Evolutionary conservation across 2,329 filamentous ascomycete genomes (phyloP).

Genomic region (Beauveria rudraprayagi): DNA sequence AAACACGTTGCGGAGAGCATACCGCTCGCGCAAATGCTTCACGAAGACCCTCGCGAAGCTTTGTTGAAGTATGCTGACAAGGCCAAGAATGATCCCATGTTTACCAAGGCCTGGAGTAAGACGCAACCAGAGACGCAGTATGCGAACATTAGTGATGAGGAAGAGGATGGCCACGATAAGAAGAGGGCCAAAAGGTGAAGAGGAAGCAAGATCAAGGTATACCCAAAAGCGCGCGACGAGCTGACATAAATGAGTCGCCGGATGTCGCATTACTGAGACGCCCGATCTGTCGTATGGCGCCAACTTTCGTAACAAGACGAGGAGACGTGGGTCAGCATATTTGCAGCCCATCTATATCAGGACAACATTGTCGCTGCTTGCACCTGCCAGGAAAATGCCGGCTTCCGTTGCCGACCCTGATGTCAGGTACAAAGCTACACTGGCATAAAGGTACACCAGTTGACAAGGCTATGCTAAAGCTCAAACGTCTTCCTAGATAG

Average conservation of each 20-base stretch:
- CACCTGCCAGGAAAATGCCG: neutral
- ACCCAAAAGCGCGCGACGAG: neutral
- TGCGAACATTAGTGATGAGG: constrained; percentile 80
- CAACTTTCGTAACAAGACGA: neutral
- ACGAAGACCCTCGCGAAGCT: constrained; percentile 92
- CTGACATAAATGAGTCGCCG: neutral
- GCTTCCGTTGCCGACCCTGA: neutral
- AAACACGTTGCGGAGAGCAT: constrained; percentile 84
- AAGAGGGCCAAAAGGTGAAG: constrained; percentile 50
- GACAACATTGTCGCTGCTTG: neutral
- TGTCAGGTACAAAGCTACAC: neutral
- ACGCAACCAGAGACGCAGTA: constrained; percentile 92
- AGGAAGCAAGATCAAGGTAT: neutral
- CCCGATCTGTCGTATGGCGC: neutral
- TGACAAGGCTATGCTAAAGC: neutral
- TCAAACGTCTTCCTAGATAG: neutral
- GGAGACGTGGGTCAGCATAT: neutral
- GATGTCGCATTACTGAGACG: neutral
- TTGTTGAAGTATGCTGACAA: constrained; percentile 91
- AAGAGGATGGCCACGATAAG: constrained; percentile 62
- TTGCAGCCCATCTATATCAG: neutral
- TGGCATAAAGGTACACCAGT: neutral
- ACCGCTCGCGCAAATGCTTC: constrained; percentile 82
- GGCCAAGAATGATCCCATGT: constrained; percentile 85
- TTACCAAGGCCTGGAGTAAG: constrained; percentile 86